Conservation (phyloP, 495 filamentous ascomycete genomes). For the Jackrogersella multiformis region DNA sequence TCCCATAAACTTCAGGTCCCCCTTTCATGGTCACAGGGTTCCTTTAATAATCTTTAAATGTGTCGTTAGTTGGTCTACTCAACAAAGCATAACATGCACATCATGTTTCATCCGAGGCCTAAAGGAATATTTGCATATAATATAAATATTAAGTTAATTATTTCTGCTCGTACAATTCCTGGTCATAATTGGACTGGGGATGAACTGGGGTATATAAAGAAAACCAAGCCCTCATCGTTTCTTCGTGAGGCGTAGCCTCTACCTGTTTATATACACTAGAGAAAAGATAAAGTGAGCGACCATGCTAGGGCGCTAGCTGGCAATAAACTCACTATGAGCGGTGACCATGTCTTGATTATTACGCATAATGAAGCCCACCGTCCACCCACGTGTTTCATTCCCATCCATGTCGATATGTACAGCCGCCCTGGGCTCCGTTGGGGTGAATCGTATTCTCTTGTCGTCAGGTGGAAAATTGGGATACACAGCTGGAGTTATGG, state of each 20-base stretch:
- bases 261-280: neutral
- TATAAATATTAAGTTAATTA: neutral
- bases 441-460: slow-evolving; percentile 24
- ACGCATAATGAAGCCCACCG: slow-evolving; percentile 25
- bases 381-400: slow-evolving; percentile 24
- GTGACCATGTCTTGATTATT: neutral
- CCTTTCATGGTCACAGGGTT: too few species aligned
- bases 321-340: slow-evolving; percentile 16
- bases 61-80: too few species aligned
- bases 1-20: neutral
- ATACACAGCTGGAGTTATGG: neutral
- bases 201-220: slow-evolving; percentile 15
- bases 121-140: too few species aligned
- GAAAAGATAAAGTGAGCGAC: neutral
- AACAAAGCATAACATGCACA: too few species aligned
- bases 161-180: neutral
- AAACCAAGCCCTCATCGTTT: neutral
- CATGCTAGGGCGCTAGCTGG: neutral
- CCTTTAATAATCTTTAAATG: too few species aligned
- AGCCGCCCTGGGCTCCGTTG: slow-evolving; percentile 14
- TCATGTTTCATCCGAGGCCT: too few species aligned
- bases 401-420: slow-evolving; percentile 5
- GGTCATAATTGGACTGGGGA: neutral
- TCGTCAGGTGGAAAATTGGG: slow-evolving; percentile 28
- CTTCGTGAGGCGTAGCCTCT: neutral